Evolutionary conservation across 2,329 filamentous ascomycete species (phyloP), one percentile per base, ranked within the genome.

Genomic region (Annulohypoxylon truncatum): DNA sequence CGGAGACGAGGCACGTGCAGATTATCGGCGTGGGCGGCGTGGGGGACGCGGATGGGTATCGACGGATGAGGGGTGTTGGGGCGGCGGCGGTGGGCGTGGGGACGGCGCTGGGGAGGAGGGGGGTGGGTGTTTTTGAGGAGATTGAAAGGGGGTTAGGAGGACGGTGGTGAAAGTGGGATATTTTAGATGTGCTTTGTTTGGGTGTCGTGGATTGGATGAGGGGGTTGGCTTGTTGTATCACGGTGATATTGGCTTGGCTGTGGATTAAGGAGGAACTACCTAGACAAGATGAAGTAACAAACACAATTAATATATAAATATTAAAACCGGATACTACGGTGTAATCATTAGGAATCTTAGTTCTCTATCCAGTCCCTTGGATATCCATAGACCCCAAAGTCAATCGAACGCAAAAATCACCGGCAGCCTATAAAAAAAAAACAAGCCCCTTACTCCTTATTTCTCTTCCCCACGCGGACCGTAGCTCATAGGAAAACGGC

Each of bases 11-110:
- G 8, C 80, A 84, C n/a, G 81, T 94, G 22, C 80, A 81, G 13
- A 82, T 94, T 28, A 88, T 94, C 59, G 92, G 92, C 0, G 85
- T 92, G 0, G 92, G 92, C 0, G 92, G 92, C 1, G 92, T 94
- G 1, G 80, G 83, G 22, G 90, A 94, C 74, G 80, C 78, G 0
- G 82, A 78, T 2, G 90, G 90, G 0, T 92, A 84, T 70, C 77
- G 79, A 60, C 82, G 92, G 68, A 94, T 93, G 90, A 83, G 81
- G 68, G 79, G 77, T 5, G 91, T 87, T 0, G 92, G 92, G 0
- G 92, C 91, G 0, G 80, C 74, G 20, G 88, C 86, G 0, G 90
- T 93, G 0, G 92, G 85, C 0, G 84, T 93, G 46, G 92, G 87
- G 0, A 94, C 90, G 2, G 91, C 87, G 3, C 76, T 94, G 48